Evolutionary conservation across 2,329 filamentous ascomycete genomes (phyloP).

Genomic region (Aspergillus bombycis): DNA sequence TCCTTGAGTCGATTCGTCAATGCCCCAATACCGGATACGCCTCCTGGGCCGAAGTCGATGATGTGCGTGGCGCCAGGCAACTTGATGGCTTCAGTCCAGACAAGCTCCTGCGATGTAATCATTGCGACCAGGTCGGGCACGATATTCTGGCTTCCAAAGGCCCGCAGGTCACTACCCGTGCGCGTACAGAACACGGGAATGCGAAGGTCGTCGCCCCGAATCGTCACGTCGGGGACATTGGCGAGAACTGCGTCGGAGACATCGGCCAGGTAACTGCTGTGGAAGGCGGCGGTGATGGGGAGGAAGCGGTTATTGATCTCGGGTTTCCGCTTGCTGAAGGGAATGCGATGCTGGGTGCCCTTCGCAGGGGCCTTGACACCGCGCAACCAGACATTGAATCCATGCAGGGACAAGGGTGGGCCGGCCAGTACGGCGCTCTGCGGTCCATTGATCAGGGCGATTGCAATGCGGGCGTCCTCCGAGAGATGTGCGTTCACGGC

Average conservation of each 20-base stretch:
- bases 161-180: conserved; percentile 80
- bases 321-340: conserved; percentile 92
- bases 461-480: conserved; percentile 86
- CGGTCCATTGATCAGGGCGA: conserved; percentile 94
- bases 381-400: conserved; percentile 89
- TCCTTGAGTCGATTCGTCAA: conserved; percentile 99
- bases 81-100: conserved; percentile 93
- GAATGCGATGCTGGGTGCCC: conserved; percentile 90
- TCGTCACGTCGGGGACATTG: conserved; percentile 61
- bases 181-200: conserved; percentile 91
- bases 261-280: conserved; percentile 90
- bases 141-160: conserved; percentile 72
- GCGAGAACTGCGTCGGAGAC: conserved; percentile 82
- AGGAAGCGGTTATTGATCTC: conserved; percentile 97
- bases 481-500: conserved; percentile 96
- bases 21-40: conserved; percentile 92
- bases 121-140: conserved; percentile 85
- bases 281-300: conserved; percentile 96
- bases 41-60: conserved; percentile 93
- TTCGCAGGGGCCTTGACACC: conserved; percentile 97
- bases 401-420: conserved; percentile 92
- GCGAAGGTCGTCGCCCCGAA: conserved; percentile 71
- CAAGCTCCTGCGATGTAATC: conserved; percentile 90
- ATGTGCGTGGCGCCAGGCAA: conserved; percentile 93
- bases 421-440: conserved; percentile 97